phyloP scores from a whole-genome alignment of 495 filamentous ascomycete genomes.

The Echria macrotheca region DNA sequence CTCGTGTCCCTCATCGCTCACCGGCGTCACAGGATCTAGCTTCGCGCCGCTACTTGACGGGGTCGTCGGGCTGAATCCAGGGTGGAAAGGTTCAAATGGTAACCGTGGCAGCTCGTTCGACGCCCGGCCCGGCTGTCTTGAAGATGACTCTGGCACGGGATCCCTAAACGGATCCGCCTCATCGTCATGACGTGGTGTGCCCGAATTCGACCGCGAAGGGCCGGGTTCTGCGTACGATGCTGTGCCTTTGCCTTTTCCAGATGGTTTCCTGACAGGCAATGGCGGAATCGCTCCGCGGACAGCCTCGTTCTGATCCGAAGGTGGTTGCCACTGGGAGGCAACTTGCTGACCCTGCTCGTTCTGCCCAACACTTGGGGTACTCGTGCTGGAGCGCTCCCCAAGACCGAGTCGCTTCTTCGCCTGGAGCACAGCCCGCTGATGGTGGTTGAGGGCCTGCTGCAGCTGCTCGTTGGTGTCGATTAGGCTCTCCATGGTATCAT shows the following conservation, averaged over 20 bases:
- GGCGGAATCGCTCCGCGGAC: slow-evolving; percentile 11
- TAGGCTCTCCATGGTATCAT: slow-evolving; percentile 83
- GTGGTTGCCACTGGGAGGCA: neutral
- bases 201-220: slow-evolving; percentile 33
- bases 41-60: slow-evolving; percentile 5
- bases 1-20: slow-evolving; percentile 20
- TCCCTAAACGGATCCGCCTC: slow-evolving; percentile 46
- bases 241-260: slow-evolving; percentile 41
- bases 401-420: slow-evolving; percentile 53
- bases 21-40: slow-evolving; percentile 21
- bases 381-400: slow-evolving; percentile 15
- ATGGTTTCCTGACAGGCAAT: slow-evolving; percentile 18
- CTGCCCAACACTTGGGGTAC: slow-evolving; percentile 7
- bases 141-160: slow-evolving; percentile 24
- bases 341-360: neutral
- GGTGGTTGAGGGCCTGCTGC: slow-evolving; percentile 65
- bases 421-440: slow-evolving; percentile 73
- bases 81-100: slow-evolving; percentile 48
- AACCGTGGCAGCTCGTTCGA: slow-evolving; percentile 21
- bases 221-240: slow-evolving; percentile 24
- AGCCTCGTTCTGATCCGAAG: neutral
- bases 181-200: slow-evolving; percentile 26
- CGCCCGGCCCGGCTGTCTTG: slow-evolving; percentile 14
- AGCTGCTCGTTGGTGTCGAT: slow-evolving; percentile 95
- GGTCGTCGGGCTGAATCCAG: slow-evolving; percentile 33